Conservation (phyloP, 1,284 basidiomycete species). For the Volvariella surrecta region DNA sequence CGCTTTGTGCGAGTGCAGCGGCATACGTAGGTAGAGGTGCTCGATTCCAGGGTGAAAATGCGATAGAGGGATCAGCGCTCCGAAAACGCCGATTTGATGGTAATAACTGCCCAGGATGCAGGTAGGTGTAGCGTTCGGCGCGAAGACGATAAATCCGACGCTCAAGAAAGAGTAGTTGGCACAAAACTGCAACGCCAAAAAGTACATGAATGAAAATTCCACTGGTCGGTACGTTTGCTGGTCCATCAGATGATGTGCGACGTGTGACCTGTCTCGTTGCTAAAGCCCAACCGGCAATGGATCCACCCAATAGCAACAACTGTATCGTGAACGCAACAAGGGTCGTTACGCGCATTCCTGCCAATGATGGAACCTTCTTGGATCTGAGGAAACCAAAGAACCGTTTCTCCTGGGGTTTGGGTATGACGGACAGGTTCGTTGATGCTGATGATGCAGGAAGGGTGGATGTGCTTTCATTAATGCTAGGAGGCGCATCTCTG, state of each 20-base stretch:
- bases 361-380: constrained; percentile 27
- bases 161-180: constrained; percentile 54
- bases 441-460: constrained; percentile 17
- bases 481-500: constrained; percentile 22
- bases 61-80: constrained; percentile 26
- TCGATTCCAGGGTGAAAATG: constrained; percentile 60
- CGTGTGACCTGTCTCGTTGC: constrained; percentile 20
- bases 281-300: constrained; percentile 49
- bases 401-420: constrained; percentile 18
- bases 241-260: constrained; percentile 10
- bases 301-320: constrained; percentile 34
- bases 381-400: constrained; percentile 31
- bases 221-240: constrained; percentile 17
- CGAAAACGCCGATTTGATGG: constrained; percentile 30
- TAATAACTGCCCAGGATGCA: constrained; percentile 49
- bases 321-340: constrained; percentile 36
- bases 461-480: constrained; percentile 13
- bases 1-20: constrained; percentile 57
- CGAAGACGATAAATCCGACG: constrained; percentile 53
- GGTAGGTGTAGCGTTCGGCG: constrained; percentile 50
- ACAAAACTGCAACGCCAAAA: constrained; percentile 39
- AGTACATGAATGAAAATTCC: constrained; percentile 51
- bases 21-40: constrained; percentile 65
- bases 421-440: constrained; percentile 7
- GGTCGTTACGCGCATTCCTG: constrained; percentile 40